These are phyloP conservation scores for Irpex rosettiformis DNA, from an alignment of 1,284 basidiomycete genomes.

Conservation along the genomic window DNA sequence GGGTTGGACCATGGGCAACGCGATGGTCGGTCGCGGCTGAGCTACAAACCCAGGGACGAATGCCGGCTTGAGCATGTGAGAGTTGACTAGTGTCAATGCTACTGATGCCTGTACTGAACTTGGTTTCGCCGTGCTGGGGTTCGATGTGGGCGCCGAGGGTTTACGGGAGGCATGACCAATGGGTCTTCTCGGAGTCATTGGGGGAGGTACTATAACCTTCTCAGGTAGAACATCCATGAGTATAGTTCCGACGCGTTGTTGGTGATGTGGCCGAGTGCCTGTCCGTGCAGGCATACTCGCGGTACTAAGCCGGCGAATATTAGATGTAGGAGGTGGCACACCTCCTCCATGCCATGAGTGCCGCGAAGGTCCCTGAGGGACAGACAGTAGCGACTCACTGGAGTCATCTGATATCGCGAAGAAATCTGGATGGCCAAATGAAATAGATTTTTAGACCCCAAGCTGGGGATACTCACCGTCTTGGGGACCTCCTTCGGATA, in stretches of 20 bases:
- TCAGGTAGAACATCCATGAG: slow-evolving; percentile 55
- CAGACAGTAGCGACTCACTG: slow-evolving; percentile 12
- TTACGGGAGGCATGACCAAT: slow-evolving; percentile 4
- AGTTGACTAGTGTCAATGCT: neutral
- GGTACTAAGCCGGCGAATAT: slow-evolving; percentile 23
- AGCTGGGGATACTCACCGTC: slow-evolving; percentile 5
- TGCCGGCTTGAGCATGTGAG: neutral
- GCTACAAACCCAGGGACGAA: slow-evolving; percentile 12
- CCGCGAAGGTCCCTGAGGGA: slow-evolving; percentile 16
- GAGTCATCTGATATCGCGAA: slow-evolving; percentile 9
- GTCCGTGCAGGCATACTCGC: slow-evolving; percentile 26
- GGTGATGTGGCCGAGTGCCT: slow-evolving; percentile 27
- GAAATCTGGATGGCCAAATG: slow-evolving; percentile 7
- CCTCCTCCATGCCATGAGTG: slow-evolving; percentile 28
- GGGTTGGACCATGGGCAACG: slow-evolving; percentile 28
- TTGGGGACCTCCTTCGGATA: slow-evolving; percentile 28
- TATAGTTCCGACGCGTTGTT: slow-evolving; percentile 43
- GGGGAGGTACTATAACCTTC: slow-evolving; percentile 26
- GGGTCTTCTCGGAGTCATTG: neutral
- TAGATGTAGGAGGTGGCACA: slow-evolving; percentile 14
- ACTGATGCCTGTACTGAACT: slow-evolving; percentile 13
- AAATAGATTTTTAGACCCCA: slow-evolving; percentile 5
- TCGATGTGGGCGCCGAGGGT: slow-evolving; percentile 7
- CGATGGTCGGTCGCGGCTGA: slow-evolving; percentile 26
- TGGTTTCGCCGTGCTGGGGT: slow-evolving; percentile 10